Base-by-base conservation (phyloP, 2,329 filamentous ascomycete genomes). In the Geosmithia flava region DNA sequence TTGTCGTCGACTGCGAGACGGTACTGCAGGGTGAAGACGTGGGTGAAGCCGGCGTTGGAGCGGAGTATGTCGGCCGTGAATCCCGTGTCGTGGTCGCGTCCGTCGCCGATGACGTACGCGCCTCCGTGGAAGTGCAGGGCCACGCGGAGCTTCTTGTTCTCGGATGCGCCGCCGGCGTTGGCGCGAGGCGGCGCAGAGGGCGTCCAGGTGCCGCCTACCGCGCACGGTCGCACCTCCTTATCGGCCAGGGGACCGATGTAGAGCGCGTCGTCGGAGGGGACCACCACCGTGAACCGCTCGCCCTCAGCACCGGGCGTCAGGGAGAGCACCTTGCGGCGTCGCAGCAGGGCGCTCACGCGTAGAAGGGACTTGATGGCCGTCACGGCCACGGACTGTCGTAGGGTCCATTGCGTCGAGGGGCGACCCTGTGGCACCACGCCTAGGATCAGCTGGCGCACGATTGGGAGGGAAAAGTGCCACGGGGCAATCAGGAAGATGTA, bases 71-170 rank as follows among this genome's bases (percentile, higher is more conserved):
- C 50, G 43, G 55, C 53, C 16, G 56, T 42, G 49, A 55, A 62
- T 10, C 54, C 57, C 2, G 54, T 54, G 48, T 58, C 56, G 2
- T 41, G 45, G 40, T 61, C 58, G 15, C 60, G 57, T 1, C 61
- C 59, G 27, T 55, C 54, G 7, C 57, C 57, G 5, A 62, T 45
- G n/a, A 59, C 56, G 49, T 55, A 63, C 11, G 53, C 61, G 15
- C 61, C 60, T 20, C 62, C 62, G 42, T 63, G 62, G 42, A 64
- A 51, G 42, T 63, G 58, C 27, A 64, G 52, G 16, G n/a, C 46
- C n/a, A 47, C 40, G 23, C 13, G 39, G 17, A 30, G 3, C 10
- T 29, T 20, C 19, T 42, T 17, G 19, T 33, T 17, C 13, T 17
- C 15, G 3, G 43, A 2, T 27, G 23, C 29, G 29, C 33, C 33